Evolutionary conservation across 169 alveolate species (phyloP), one percentile per base, ranked within the genome.

Genomic region (Ichthyophthirius multifiliis): DNA sequence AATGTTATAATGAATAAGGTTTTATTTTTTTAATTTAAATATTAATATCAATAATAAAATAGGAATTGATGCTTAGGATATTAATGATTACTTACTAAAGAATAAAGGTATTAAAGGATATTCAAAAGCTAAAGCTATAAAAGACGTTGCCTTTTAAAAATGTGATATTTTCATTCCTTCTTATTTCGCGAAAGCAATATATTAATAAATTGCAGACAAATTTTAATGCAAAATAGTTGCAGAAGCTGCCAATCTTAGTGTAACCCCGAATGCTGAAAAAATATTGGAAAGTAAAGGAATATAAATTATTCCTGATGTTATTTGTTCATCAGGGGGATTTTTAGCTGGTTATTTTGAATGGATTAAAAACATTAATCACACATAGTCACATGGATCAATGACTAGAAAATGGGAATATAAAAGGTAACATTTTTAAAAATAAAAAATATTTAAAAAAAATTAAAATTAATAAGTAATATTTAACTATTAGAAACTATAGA

Each of bases 241-340:
- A 27, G 95, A 90, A 74, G 93, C 85, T 47, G 91, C 92, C 32
- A 90, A 90, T 62, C 86, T 86, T 43, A 92, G 93, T 16, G 78
- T 88, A 5, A 90, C 95, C 15, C 78, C 64, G 43, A 39, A 73
- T 46, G 95, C 90, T 46, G 93, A 84, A 75, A 85, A 90, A 35
- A 75, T 74, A 32, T 73, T 89, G 7, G 31, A 23, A 39, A 43
- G 44, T 12, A 77, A 39, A 15, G 84, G 84, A 10, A 55, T 75
- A 27, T 37, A 27, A 27, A 63, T 74, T 20, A 23, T 83, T 5
- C 88, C 88, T 6, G 88, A 83, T 46, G 18, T 83, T 18, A 18
- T 83, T 3, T 23, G 48, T 30, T 44, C 44, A 32, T 18, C 88
- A 16, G 88, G 88, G 27, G 88, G 88, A 18, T 63, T 83, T 30